Evolutionary conservation across 2,329 filamentous ascomycete genomes (phyloP), one percentile per base, ranked within the genome.

Genomic region (Acrocalymma vagum): DNA sequence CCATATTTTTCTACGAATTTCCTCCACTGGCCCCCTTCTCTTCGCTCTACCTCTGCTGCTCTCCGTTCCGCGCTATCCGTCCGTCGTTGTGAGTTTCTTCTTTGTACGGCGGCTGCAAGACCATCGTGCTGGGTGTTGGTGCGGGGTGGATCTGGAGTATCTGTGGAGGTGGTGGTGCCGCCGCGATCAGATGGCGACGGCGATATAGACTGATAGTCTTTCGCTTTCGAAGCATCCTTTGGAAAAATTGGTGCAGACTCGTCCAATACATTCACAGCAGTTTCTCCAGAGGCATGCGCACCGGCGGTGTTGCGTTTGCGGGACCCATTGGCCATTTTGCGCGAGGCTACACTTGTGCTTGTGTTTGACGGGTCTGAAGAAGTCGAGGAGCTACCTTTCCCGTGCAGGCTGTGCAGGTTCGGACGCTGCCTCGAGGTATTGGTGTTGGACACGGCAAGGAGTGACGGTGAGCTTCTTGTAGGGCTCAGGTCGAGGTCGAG

Each of bases 1-100:
- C 83, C 83, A 53, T 83, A 86, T 53, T 81, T 82, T 27, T 84
- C 81, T 25, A 77, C 68, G 25, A 81, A 65, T 21, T 63, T 62
- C 55, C 73, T 72, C 78, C 80, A 84, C 79, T 84, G 84, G 27
- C 64, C 55, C 6, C 60, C 45, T 21, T 65, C 60, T 2, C 50
- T 45, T 9, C 45, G 37, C 36, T 61, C 53, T 25, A 51, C 36
- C 8, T 48, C 51, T 10, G 50, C 58, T 1, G 62, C 62, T 18
- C 46, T 48, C 4, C 57, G 48, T 29, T 62, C 55, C 9, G 63
- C 59, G 9, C 51, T 45, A 17, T 41, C 36, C 29, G 46, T 36
- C 9, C 42, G 37, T 27, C 31, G 25, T 15, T 34, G 44, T 16
- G 8, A 16, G 24, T 25, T 35, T 15, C 27, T 30, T 46, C 44